A percentile compares a stretch with the other conserved stretches of the same genome.
Conservation (phyloP, 1,139 yeast species). For the Scheffersomyces lignicola region DNA sequence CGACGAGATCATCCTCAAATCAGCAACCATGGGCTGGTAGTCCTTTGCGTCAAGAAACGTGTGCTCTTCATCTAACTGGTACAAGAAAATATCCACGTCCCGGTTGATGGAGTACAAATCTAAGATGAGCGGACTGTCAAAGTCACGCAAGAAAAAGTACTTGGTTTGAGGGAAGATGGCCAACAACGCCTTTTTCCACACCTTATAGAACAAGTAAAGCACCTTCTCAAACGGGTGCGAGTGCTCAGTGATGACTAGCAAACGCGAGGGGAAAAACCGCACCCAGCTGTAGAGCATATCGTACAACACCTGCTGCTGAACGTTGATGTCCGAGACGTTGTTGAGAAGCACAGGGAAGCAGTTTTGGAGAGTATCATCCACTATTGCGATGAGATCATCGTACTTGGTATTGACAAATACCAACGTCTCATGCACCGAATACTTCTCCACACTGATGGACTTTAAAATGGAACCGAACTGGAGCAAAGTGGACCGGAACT, state of each 20-base stretch:
- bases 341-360: slow-evolving; percentile 29
- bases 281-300: slow-evolving; percentile 43
- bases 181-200: slow-evolving; percentile 35
- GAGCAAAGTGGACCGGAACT: slow-evolving; percentile 23
- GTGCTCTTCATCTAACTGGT: slow-evolving; percentile 15
- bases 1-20: slow-evolving; percentile 27
- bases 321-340: slow-evolving; percentile 25
- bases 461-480: slow-evolving; percentile 14
- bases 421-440: no score
- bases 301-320: slow-evolving; percentile 38
- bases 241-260: slow-evolving; percentile 21
- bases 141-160: slow-evolving; percentile 42
- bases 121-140: slow-evolving; percentile 44
- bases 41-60: slow-evolving; percentile 14
- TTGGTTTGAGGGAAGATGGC: slow-evolving; percentile 44
- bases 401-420: slow-evolving; percentile 21
- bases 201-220: slow-evolving; percentile 35
- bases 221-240: slow-evolving; percentile 34
- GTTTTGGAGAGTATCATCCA: slow-evolving; percentile 23
- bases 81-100: slow-evolving; percentile 27
- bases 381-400: slow-evolving; percentile 25
- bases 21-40: slow-evolving; percentile 18
- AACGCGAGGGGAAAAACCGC: slow-evolving; percentile 32
- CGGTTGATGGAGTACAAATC: slow-evolving; percentile 32
- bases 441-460: neutral